Evolutionary conservation across 2,329 filamentous ascomycete genomes (phyloP).

Genomic region (Cercospora janseana): DNA sequence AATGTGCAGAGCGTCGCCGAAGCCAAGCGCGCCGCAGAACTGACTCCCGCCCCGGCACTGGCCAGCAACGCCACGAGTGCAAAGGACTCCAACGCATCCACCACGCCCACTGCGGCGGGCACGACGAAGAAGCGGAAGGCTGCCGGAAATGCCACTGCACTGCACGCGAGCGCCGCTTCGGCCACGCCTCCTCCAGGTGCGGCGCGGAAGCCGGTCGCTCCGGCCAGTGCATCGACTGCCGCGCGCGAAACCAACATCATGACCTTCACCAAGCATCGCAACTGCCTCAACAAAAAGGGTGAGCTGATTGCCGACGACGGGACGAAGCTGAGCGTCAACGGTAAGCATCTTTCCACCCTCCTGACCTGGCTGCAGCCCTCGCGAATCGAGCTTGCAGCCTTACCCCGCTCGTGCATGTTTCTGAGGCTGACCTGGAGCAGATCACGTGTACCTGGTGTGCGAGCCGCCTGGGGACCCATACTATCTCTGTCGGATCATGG

Average conservation of each 20-base stretch:
- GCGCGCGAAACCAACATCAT: slow-evolving; percentile 77
- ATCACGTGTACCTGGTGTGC: slow-evolving; percentile 93
- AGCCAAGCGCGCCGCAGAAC: slow-evolving; percentile 16
- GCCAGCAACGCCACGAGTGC: slow-evolving; percentile 16
- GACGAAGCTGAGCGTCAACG: slow-evolving; percentile 77
- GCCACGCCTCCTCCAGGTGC: slow-evolving; percentile 29
- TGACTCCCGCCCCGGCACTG: slow-evolving; percentile 14
- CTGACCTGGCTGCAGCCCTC: slow-evolving; percentile 18
- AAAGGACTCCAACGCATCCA: slow-evolving; percentile 38
- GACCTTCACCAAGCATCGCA: slow-evolving; percentile 73
- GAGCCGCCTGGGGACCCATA: slow-evolving; percentile 97
- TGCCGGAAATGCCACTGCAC: slow-evolving; percentile 42
- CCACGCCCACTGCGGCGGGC: slow-evolving; percentile 58
- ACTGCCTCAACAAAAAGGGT: slow-evolving; percentile 65
- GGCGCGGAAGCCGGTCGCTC: slow-evolving; percentile 38
- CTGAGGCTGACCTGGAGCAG: slow-evolving; percentile 48
- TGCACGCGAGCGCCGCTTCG: slow-evolving; percentile 27
- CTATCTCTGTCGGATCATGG: slow-evolving; percentile 97
- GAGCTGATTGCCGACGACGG: slow-evolving; percentile 88
- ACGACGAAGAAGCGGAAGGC: slow-evolving; percentile 84
- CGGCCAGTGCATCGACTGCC: slow-evolving; percentile 42
- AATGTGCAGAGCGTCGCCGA: slow-evolving; percentile 16
- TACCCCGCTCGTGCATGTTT: slow-evolving; percentile 26
- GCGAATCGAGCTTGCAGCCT: slow-evolving; percentile 27
- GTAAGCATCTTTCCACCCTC: slow-evolving; percentile 54